Evolutionary conservation across 352 stramenopile species (phyloP).

Genomic region (Phytophthora foliorum): DNA sequence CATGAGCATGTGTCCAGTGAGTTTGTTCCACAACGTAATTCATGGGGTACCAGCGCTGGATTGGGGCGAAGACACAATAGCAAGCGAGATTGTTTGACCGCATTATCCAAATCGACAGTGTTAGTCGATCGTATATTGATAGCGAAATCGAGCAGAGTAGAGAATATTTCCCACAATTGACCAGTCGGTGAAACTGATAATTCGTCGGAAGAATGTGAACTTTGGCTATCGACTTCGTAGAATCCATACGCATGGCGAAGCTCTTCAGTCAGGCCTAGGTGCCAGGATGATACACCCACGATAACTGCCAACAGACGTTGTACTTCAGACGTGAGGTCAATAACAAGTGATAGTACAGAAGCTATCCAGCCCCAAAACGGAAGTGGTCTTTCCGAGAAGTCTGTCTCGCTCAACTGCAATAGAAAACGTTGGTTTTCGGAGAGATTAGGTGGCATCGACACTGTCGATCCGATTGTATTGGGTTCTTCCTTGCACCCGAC

Average conservation of each 20-base stretch:
- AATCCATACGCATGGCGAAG: conserved; percentile 22
- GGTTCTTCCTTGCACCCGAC: conserved; percentile 13
- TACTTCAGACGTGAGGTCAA: conserved; percentile 13
- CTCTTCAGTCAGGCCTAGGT: conserved; percentile 28
- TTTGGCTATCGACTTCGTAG: conserved; percentile 6
- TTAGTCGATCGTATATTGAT: not conserved
- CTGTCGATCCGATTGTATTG: not conserved
- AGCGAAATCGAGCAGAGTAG: not conserved
- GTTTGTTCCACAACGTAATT: not conserved
- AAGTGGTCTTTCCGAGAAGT: not conserved
- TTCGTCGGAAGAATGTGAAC: not conserved
- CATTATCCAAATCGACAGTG: conserved; percentile 1
- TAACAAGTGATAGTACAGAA: conserved; percentile 12
- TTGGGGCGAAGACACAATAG: conserved; percentile 35
- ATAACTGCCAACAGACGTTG: conserved; percentile 19
- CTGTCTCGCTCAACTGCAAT: conserved; percentile 20
- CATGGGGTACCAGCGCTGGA: conserved; percentile 8
- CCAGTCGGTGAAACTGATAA: not conserved
- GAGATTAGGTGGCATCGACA: not conserved
- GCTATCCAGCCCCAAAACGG: conserved; percentile 33
- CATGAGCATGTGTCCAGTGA: not conserved
- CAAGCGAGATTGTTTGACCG: conserved; percentile 6
- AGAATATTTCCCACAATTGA: conserved; percentile 23
- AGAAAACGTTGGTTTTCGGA: conserved; percentile 26
- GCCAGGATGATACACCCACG: conserved; percentile 27